Evolutionary conservation across 805 yeast genomes (phyloP).

Genomic region (Wickerhamiella slavikovae): DNA sequence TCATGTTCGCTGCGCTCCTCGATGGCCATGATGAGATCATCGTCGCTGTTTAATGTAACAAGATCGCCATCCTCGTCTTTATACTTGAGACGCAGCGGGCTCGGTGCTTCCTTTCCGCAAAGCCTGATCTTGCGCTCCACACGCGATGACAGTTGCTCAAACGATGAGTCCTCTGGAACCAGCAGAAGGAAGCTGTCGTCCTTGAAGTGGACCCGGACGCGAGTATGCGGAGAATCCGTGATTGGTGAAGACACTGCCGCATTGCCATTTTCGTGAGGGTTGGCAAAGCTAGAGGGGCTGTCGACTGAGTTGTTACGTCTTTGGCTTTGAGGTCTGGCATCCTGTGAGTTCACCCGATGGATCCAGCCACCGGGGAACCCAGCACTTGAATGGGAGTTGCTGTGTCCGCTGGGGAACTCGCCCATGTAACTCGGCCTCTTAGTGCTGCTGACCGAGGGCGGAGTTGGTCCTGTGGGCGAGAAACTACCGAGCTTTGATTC

Average conservation of each 20-base stretch:
- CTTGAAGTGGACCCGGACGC: conserved; percentile 17
- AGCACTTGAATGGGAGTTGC: neutral
- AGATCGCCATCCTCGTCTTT: conserved; percentile 92
- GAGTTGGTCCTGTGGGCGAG: neutral
- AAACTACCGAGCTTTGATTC: neutral
- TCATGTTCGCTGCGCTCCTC: conserved; percentile 21
- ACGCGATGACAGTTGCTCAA: conserved; percentile 33
- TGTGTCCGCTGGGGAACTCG: neutral
- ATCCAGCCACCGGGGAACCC: no score
- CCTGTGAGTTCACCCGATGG: no score
- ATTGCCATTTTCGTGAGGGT: neutral
- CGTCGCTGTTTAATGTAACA: conserved; percentile 66
- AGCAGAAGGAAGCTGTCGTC: conserved; percentile 38
- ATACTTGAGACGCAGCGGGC: conserved; percentile 41
- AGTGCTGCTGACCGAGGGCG: no score
- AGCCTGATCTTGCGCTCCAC: conserved; percentile 36
- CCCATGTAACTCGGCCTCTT: no score
- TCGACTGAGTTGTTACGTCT: no score
- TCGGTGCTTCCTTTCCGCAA: conserved; percentile 26
- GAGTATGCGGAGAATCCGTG: neutral
- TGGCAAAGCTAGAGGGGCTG: neutral
- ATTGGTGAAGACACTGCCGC: neutral
- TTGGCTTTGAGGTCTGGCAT: no score
- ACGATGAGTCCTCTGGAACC: conserved; percentile 31
- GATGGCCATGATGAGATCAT: conserved; percentile 72